phyloP scores from a whole-genome alignment of 371 early-diverging fungal species.

The Mortierella sp. region DNA sequence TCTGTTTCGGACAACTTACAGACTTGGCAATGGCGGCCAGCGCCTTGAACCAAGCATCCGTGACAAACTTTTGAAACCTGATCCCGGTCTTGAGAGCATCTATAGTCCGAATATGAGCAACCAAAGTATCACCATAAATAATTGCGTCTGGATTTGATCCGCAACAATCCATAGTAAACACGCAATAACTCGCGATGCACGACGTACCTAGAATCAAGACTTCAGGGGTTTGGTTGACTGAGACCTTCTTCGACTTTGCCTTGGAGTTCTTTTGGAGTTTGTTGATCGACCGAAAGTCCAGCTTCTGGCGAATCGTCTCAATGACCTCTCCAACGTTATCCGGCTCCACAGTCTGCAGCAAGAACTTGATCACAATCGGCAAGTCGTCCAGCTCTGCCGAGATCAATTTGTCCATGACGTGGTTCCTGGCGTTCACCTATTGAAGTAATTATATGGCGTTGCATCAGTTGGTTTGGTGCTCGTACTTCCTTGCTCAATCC shows the following conservation, averaged over 20 bases:
- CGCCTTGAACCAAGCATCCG: slow-evolving; percentile 79
- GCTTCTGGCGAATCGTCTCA: slow-evolving; percentile 64
- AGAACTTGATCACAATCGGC: slow-evolving; percentile 78
- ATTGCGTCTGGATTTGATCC: not conserved
- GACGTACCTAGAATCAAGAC: slow-evolving; percentile 68
- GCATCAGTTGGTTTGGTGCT: too few relatives aligned
- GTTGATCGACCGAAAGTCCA: slow-evolving; percentile 69
- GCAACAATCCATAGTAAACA: not conserved
- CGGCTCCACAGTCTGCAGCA: slow-evolving; percentile 74
- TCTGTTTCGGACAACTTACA: slow-evolving; percentile 13
- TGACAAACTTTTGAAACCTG: slow-evolving; percentile 77
- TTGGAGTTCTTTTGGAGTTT: slow-evolving; percentile 46
- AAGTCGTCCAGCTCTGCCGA: slow-evolving; percentile 80
- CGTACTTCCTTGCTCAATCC: not conserved
- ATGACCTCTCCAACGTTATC: slow-evolving; percentile 61
- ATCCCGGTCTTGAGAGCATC: slow-evolving; percentile 79
- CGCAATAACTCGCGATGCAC: not conserved
- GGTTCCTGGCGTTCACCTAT: slow-evolving; percentile 65
- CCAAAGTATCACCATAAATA: not conserved
- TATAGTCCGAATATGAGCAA: not conserved
- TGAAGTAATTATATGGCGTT: not conserved
- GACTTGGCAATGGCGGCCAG: slow-evolving; percentile 55
- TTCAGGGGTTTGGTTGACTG: slow-evolving; percentile 62
- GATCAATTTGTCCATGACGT: slow-evolving; percentile 72
- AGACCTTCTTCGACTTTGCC: slow-evolving; percentile 17